Base-by-base conservation (phyloP, 306 rosid species). In the Castanea sativa region DNA sequence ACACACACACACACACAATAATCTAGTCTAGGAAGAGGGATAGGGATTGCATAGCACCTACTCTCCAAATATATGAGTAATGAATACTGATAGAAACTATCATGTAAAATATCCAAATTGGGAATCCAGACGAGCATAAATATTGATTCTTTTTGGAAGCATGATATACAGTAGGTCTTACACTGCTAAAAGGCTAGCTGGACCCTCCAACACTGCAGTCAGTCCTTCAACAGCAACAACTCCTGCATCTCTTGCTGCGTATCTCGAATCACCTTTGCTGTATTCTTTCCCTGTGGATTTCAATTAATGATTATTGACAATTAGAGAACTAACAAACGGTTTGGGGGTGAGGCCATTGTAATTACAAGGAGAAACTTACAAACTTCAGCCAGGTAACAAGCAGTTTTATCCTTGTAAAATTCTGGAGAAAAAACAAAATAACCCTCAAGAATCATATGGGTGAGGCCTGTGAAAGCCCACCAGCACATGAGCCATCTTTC, bases 241-340 rank as follows among this genome's bases (percentile, higher is more conserved):
- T 7, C 83, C 96, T 12, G 94, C 86, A 76, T 92, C 94, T 80
- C 97, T 87, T 29, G 80, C 91, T 13, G 80, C 98, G 21, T 95
- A 95, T 84, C 99, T 91, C 68, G 99, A 95, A 86, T 95, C 98
- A 18, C 98, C 99, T 86, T 93, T 92, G 92, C 99, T 95, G 79
- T 95, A 95, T 65, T 95, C 99, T 86, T 95, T 95, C 98, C 99
- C 98, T 95, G 83, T 71, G 33, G 83, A 73, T 53, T 55, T 63
- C 52, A 57, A 55, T 23, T 52, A 12, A 73, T 32, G 57, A 80
- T 61, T 30, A 68, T 59, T 60, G 74, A 64, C 77, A 63, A 76
- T n/a, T 29, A 41, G 27, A 74, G 32, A 75, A 59, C 10, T 11
- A 71, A 35, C 25, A 73, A 56, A 52, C 57, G 27, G 53, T 51